Evolutionary conservation across 106 monocot species (phyloP), one percentile per base, ranked within the genome.

Genomic region (Dendrobium catenatum): DNA sequence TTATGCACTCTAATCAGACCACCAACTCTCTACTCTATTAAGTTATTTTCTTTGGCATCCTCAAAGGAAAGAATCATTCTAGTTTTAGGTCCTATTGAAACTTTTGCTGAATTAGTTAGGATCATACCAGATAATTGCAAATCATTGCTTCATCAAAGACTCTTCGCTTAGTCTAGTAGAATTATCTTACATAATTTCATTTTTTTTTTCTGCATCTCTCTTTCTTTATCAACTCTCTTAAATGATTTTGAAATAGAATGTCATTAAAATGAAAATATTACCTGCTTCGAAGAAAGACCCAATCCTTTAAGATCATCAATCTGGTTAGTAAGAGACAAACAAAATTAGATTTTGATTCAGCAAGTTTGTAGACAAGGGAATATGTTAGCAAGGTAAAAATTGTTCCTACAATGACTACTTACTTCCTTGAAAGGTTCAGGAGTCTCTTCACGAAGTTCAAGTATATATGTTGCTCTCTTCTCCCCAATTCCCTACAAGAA

Each of bases 401-500:
- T 55, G 17, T 9, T 17, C 10, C 18, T 55, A 55, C 11, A 55
- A 55, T 16, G 55, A 79, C 4, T 3, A 56, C 84, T 84, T 82
- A 86, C 89, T 18, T 89, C 54, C 79, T 85, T 89, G 37, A 89
- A 86, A 49, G 84, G 84, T 55, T 86, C 79, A 11, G 84, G 73
- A 42, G 81, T 61, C 37, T 77, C 13, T 48, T 89, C 82, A 43
- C 89, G 89, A 27, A 84, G 82, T 55, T 89, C 48, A 18, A 89
- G 40, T 76, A 89, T 89, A 29, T 85, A 82, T 4, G 77, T 79
- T 73, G 89, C 86, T 80, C 89, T 81, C 82, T 86, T 89, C 67
- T 89, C 86, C 18, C 89, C 89, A 55, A 89, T 89, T 59, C 89
- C 89, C 89, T 89, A 66, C 40, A 79, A 24, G 44, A 77, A 22